Percentiles rank a stretch among this genome's conserved stretches.
These are phyloP conservation scores for Saposhnikovia divaricata DNA, from an alignment of 129 eudicot genomes.

Conservation along the genomic window DNA sequence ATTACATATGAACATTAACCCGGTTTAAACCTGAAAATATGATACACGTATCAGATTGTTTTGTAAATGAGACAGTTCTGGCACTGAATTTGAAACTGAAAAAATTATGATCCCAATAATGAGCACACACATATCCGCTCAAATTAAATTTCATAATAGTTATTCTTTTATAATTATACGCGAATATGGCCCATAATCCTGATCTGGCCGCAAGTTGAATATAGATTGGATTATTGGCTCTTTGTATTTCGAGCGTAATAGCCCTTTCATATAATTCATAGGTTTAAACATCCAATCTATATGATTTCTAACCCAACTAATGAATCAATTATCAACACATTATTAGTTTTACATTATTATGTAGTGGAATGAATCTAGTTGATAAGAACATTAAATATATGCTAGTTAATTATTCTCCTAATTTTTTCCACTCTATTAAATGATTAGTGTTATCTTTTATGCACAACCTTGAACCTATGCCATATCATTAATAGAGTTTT, in stretches of 20 bases:
- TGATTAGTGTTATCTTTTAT: background rate
- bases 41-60: background rate
- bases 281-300: no score
- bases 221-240: no score
- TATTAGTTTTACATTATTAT: background rate
- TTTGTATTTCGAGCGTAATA: no score
- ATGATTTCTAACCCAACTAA: no score
- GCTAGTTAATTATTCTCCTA: background rate
- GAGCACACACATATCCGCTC: no score
- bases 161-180: no score
- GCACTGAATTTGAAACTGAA: background rate
- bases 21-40: background rate
- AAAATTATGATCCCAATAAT: no score
- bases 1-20: background rate
- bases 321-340: no score
- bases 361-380: background rate
- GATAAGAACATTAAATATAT: background rate
- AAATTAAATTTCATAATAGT: no score
- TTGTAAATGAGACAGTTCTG: background rate
- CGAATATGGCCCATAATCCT: no score
- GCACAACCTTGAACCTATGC: background rate
- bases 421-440: background rate
- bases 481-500: background rate
- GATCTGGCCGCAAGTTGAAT: no score
- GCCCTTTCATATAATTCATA: no score